Conservation (phyloP, 2,329 filamentous ascomycete genomes). For the Cryphonectria naterciae region DNA sequence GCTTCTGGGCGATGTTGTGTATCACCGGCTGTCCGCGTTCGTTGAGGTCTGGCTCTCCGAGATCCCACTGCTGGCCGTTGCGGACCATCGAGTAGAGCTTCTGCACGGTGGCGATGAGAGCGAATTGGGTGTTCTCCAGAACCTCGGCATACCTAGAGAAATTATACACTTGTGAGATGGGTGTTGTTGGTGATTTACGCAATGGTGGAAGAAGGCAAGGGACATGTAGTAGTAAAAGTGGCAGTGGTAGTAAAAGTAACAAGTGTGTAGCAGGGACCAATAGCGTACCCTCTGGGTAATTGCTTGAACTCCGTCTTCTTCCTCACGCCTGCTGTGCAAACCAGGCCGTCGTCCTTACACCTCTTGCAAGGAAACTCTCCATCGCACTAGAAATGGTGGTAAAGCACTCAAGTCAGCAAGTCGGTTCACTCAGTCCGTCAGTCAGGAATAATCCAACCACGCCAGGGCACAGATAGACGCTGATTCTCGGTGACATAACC, state of each 20-base stretch:
- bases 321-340: slow-evolving; percentile 65
- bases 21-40: slow-evolving; percentile 66
- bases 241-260: background rate
- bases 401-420: slow-evolving; percentile 23
- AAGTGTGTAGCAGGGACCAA: slow-evolving; percentile 12
- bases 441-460: background rate
- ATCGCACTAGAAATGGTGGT: slow-evolving; percentile 54
- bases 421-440: background rate
- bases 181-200: background rate
- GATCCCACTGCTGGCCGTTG: slow-evolving; percentile 60
- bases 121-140: slow-evolving; percentile 67
- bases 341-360: slow-evolving; percentile 67
- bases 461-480: background rate
- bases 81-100: slow-evolving; percentile 69
- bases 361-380: slow-evolving; percentile 69
- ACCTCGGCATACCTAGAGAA: slow-evolving; percentile 62
- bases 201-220: background rate
- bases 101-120: slow-evolving; percentile 66
- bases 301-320: slow-evolving; percentile 74
- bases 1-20: slow-evolving; percentile 66
- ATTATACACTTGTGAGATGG: slow-evolving; percentile 26
- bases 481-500: background rate
- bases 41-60: slow-evolving; percentile 67
- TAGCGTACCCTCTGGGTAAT: slow-evolving; percentile 61
- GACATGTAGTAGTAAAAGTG: background rate